Evolutionary conservation across 257 asterid genomes (phyloP), one percentile per base, ranked within the genome.

Genomic region (Nyctanthes arbortristis): DNA sequence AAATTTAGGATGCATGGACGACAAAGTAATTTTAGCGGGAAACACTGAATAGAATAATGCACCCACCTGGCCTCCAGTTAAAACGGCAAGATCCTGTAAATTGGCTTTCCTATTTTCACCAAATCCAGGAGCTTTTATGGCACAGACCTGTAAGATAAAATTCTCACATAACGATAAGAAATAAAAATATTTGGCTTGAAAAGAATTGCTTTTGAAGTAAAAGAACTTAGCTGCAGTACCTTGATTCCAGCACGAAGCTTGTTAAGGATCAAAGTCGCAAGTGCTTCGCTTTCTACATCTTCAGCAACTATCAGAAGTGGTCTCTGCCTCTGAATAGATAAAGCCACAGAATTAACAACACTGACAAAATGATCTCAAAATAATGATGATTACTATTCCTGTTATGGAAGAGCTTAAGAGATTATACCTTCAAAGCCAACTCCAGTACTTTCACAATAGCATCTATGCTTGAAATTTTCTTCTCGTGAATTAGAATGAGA

Each of bases 221-320:
- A 30, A 6, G 56, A 29, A 67, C 22, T 43, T 37, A 25, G 39
- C 22, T 31, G 12, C 10, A 34, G 61, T 66, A 92, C 96, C 95
- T 94, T 94, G 47, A 94, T 77, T 69, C 97, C 99, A 74, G 93
- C 97, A 2, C 97, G 90, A 29, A 91, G 96, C 75, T 94, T 94
- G 85, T 94, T 89, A n/a, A 94, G 87, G 74, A 91, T 82, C 67
- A 94, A 93, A 68, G 97, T 91, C 33, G 97, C 97, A 55, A 94
- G 96, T 20, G 96, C 99, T 22, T 94, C 99, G 68, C 96, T 91
- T 55, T 94, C 99, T 61, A 94, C 91, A 77, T 94, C 96, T 79
- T 94, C 99, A 12, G 97, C 75, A 43, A 94, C 89, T 60, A 91
- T 94, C 18, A 94, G 68, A 58, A 94, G 91, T 1, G 97, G 91